Percentiles rank a stretch among this genome's conserved stretches.
Conservation (phyloP, 768 basidiomycete genomes). For the Lactifluus subvellereus region DNA sequence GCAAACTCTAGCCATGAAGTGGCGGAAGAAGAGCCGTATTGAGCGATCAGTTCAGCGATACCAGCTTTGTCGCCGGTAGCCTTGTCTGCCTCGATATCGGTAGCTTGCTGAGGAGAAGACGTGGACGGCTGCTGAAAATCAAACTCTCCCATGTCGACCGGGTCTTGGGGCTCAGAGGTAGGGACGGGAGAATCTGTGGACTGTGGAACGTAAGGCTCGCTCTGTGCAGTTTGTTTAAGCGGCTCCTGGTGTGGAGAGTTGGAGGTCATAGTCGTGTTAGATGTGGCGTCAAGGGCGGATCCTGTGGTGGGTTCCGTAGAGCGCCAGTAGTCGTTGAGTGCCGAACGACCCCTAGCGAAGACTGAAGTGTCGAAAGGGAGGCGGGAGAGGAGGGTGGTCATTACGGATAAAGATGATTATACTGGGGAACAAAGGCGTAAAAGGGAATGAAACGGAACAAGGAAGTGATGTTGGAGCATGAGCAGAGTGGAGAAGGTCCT, state of each 20-base stretch:
- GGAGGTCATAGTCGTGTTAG: not conserved
- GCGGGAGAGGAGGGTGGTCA: conserved; percentile 15
- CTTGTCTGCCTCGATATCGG: conserved; percentile 8
- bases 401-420: not conserved
- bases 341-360: not conserved
- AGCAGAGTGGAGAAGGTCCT: not conserved
- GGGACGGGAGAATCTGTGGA: not conserved
- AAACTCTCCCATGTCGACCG: conserved; percentile 3
- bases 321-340: conserved; percentile 3
- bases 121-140: conserved; percentile 13
- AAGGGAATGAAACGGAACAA: not conserved
- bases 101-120: not conserved
- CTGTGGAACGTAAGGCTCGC: not conserved
- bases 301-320: not conserved
- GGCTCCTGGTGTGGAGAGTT: not conserved
- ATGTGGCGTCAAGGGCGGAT: not conserved
- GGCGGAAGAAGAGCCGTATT: conserved; percentile 60
- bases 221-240: not conserved
- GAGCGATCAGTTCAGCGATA: conserved; percentile 44
- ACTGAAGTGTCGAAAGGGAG: conserved; percentile 10
- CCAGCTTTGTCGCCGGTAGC: conserved; percentile 17
- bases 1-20: conserved; percentile 64
- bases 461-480: not conserved
- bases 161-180: not conserved
- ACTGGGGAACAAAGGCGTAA: not conserved